phyloP scores from a whole-genome alignment of 495 filamentous ascomycete genomes.

The Trichodelitschia bisporula region DNA sequence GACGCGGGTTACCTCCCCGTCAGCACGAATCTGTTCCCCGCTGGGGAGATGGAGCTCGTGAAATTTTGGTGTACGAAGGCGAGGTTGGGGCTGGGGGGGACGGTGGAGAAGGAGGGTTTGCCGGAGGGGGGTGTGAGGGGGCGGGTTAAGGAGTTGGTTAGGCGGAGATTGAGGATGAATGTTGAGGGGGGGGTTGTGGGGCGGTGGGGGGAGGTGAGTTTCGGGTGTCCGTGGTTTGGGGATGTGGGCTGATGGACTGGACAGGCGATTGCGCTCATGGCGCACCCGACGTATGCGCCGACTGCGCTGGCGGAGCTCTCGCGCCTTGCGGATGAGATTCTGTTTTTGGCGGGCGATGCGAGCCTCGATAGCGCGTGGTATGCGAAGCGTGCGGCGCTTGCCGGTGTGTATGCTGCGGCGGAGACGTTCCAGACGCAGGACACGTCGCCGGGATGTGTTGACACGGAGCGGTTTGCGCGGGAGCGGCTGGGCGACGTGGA shows the following conservation, averaged over 20 bases:
- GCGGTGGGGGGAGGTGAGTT: constrained; percentile 62
- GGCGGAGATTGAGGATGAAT: constrained; percentile 55
- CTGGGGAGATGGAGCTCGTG: constrained; percentile 20
- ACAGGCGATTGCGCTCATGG: constrained; percentile 75
- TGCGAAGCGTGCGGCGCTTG: constrained; percentile 55
- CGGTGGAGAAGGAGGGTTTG: constrained; percentile 18
- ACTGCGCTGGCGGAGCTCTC: constrained; percentile 58
- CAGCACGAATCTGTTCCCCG: constrained; percentile 53
- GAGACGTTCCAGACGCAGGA: constrained; percentile 93
- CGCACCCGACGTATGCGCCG: constrained; percentile 49
- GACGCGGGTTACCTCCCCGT: constrained; percentile 71
- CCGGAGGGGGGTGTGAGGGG: constrained; percentile 18
- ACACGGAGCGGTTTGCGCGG: constrained; percentile 59
- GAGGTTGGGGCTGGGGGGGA: constrained; percentile 26
- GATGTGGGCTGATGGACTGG: not conserved
- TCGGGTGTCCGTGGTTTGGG: not conserved
- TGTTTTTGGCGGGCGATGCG: constrained; percentile 56
- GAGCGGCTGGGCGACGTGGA: constrained; percentile 47
- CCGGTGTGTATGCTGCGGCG: constrained; percentile 48
- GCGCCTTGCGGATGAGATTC: constrained; percentile 65
- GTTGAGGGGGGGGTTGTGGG: constrained; percentile 27
- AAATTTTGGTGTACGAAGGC: constrained; percentile 22
- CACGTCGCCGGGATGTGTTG: constrained; percentile 31
- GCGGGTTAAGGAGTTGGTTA: constrained; percentile 36
- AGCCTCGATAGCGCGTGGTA: constrained; percentile 78